Evolutionary conservation across 163 green algal genomes (phyloP).

Genomic region (Prototheca wickerhamii): DNA sequence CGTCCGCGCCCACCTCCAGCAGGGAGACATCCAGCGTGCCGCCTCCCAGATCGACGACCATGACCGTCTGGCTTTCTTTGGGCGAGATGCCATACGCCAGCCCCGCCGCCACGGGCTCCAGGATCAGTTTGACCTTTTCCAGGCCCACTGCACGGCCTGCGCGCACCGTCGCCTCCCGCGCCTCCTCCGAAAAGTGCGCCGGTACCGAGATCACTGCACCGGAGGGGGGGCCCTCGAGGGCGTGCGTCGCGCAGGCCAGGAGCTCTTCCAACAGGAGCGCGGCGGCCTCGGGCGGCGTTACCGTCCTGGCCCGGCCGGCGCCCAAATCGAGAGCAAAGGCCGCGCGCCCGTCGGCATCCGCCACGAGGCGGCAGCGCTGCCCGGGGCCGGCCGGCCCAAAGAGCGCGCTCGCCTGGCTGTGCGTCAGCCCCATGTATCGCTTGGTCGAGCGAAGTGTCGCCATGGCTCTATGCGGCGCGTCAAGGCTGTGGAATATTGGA

Average conservation of each 20-base stretch:
- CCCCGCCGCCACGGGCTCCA: slow-evolving; percentile 77
- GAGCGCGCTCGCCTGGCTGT: not conserved
- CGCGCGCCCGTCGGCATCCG: not conserved
- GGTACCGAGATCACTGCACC: slow-evolving; percentile 82
- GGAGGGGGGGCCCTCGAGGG: slow-evolving; percentile 1
- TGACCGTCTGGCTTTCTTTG: slow-evolving; percentile 63
- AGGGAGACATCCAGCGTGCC: slow-evolving; percentile 96
- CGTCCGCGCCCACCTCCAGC: slow-evolving; percentile 73
- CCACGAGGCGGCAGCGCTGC: not conserved
- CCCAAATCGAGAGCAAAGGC: too few species aligned
- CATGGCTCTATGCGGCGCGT: not conserved
- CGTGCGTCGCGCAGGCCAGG: not conserved
- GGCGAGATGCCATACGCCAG: slow-evolving; percentile 70
- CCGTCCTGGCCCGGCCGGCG: not conserved
- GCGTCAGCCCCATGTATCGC: slow-evolving; percentile 1
- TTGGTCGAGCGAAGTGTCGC: not conserved
- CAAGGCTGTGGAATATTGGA: too few species aligned
- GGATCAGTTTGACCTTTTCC: slow-evolving; percentile 63
- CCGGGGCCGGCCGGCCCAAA: too few species aligned
- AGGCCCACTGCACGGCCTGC: slow-evolving; percentile 69
- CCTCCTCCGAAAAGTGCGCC: slow-evolving; percentile 72
- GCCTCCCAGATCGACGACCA: slow-evolving; percentile 93
- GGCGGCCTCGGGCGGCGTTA: not conserved
- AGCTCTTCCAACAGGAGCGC: not conserved
- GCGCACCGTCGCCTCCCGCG: slow-evolving; percentile 61